These are phyloP conservation scores for Geotrichum klebahnii DNA, from an alignment of 1,139 yeast species.

Conservation along the genomic window DNA sequence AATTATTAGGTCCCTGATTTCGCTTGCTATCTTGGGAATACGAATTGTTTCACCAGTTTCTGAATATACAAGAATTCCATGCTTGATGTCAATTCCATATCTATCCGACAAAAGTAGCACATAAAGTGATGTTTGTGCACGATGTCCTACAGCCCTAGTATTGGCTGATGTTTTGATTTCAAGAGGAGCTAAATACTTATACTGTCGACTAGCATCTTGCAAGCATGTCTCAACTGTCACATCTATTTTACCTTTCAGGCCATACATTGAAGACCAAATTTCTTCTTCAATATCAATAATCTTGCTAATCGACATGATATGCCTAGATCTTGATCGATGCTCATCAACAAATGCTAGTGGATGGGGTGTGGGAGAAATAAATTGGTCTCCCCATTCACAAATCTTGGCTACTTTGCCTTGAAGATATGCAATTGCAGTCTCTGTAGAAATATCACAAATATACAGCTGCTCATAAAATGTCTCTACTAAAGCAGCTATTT, in stretches of 20 bases:
- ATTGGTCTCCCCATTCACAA: slow-evolving; percentile 58
- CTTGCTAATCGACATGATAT: slow-evolving; percentile 48
- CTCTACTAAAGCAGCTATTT: slow-evolving; percentile 45
- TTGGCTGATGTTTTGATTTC: slow-evolving; percentile 80
- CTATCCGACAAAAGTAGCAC: slow-evolving; percentile 74
- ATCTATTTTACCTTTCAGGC: slow-evolving; percentile 85
- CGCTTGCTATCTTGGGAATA: slow-evolving; percentile 41
- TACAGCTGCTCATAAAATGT: slow-evolving; percentile 50
- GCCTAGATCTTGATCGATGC: slow-evolving; percentile 27
- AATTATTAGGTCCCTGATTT: slow-evolving; percentile 61
- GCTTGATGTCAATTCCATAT: slow-evolving; percentile 61
- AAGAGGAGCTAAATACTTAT: slow-evolving; percentile 55
- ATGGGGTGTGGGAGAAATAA: slow-evolving; percentile 36
- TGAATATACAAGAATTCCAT: slow-evolving; percentile 72
- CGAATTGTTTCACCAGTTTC: slow-evolving; percentile 55
- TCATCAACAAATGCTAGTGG: slow-evolving; percentile 28
- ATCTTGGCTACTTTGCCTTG: slow-evolving; percentile 55
- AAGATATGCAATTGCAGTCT: slow-evolving; percentile 48
- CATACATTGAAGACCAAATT: slow-evolving; percentile 86
- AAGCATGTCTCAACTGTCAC: slow-evolving; percentile 64
- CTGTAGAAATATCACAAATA: slow-evolving; percentile 52
- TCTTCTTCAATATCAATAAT: slow-evolving; percentile 84
- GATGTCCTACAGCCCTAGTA: slow-evolving; percentile 61
- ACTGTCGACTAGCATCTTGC: slow-evolving; percentile 8
- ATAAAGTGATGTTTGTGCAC: slow-evolving; percentile 86